phyloP scores from a whole-genome alignment of 2,329 filamentous ascomycete genomes.

The Ascosphaera acerosa region DNA sequence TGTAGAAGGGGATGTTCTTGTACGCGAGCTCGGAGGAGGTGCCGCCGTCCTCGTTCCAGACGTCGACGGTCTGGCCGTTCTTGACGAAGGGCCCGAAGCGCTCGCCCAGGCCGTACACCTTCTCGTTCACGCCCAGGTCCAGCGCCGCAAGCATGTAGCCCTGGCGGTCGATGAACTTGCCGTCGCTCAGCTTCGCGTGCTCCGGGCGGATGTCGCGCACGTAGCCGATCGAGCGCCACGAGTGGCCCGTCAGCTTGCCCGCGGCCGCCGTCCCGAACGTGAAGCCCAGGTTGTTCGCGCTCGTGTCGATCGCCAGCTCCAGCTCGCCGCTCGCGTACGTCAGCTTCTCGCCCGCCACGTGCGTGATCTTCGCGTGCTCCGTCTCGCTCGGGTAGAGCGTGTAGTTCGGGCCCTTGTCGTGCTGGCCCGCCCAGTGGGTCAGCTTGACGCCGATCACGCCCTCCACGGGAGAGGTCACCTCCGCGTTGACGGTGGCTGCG shows the following conservation, averaged over 20 bases:
- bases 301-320: constrained; percentile 12
- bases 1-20: constrained; percentile 19
- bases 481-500: constrained; percentile 13
- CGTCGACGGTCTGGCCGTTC: constrained; percentile 40
- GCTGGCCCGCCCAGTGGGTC: constrained; percentile 14
- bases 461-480: constrained; percentile 14
- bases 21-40: constrained; percentile 17
- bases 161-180: constrained; percentile 15
- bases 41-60: constrained; percentile 34
- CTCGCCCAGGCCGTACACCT: constrained; percentile 49
- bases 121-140: constrained; percentile 27
- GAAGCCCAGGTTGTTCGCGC: constrained; percentile 13
- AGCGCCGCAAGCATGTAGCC: constrained; percentile 18
- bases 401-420: constrained; percentile 16
- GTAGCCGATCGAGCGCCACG: constrained; percentile 17
- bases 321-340: constrained; percentile 13
- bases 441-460: constrained; percentile 17
- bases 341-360: constrained; percentile 9
- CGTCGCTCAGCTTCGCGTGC: constrained; percentile 12
- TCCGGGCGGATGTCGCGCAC: constrained; percentile 13
- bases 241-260: constrained; percentile 15
- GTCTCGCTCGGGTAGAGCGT: constrained; percentile 9
- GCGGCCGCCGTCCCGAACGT: constrained; percentile 8
- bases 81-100: constrained; percentile 55
- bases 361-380: constrained; percentile 9